phyloP scores from a whole-genome alignment of 2,329 filamentous ascomycete genomes.

The Blumeria graminis region DNA sequence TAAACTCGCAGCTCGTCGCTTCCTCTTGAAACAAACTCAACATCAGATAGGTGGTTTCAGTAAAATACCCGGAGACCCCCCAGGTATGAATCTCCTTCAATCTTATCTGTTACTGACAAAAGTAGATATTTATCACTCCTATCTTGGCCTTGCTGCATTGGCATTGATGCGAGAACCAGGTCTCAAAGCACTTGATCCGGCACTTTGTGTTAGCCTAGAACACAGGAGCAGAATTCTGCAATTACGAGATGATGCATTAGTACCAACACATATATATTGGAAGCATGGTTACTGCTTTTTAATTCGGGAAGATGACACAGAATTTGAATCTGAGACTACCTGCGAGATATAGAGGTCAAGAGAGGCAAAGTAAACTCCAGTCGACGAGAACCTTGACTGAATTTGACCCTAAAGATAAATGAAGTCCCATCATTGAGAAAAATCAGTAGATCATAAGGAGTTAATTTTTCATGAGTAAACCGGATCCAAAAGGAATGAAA shows the following conservation, averaged over 20 bases:
- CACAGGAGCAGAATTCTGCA: slow-evolving; percentile 24
- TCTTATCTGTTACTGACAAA: not conserved
- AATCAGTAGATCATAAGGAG: too few relatives aligned
- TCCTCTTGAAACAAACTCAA: slow-evolving; percentile 66
- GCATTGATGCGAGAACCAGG: slow-evolving; percentile 46
- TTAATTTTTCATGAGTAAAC: too few relatives aligned
- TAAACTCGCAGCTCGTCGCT: slow-evolving; percentile 37
- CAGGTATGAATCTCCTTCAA: slow-evolving; percentile 23
- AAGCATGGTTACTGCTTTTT: slow-evolving; percentile 11
- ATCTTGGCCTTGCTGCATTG: slow-evolving; percentile 62
- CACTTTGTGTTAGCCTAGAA: slow-evolving; percentile 48
- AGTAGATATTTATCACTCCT: slow-evolving; percentile 62
- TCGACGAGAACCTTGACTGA: too few relatives aligned
- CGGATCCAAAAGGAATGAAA: too few relatives aligned
- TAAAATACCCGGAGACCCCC: slow-evolving; percentile 42
- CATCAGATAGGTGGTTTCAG: slow-evolving; percentile 65
- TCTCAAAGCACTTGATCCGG: slow-evolving; percentile 47
- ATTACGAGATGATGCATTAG: slow-evolving; percentile 6
- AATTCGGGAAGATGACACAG: slow-evolving; percentile 10
- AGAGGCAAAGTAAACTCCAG: too few relatives aligned
- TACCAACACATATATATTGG: slow-evolving; percentile 7
- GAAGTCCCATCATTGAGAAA: too few relatives aligned
- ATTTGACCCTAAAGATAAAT: too few relatives aligned
- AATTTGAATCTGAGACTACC: slow-evolving; percentile 3
- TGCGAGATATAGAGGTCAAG: too few relatives aligned